Evolutionary conservation across 2,329 filamentous ascomycete genomes (phyloP), one percentile per base, ranked within the genome.

Genomic region (Lachnellula hyalina): DNA sequence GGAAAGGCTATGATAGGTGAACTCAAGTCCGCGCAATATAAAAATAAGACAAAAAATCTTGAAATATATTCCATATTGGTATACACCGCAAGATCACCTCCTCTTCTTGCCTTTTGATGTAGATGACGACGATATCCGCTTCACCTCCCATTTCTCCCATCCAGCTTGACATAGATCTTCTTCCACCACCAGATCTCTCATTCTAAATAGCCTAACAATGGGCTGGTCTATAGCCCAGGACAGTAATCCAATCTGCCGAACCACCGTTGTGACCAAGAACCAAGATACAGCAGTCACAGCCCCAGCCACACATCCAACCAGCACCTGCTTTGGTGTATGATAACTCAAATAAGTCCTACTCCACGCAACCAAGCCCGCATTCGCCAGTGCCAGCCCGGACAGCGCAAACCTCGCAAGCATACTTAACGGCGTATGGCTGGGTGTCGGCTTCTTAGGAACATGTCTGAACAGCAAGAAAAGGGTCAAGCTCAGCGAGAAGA

Each of bases 301-400:
- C 0, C 94, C 94, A 0, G 89, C 89, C 9, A 72, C 74, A 62
- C 79, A 83, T 2, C 94, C 94, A 1, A 87, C 89, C n/a, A 90
- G 66, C 9, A 99, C 94, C 75, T 99, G 94, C 66, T 80, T 85
- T 38, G 83, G 78, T 0, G 93, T 96, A 73, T 99, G 94, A 69
- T 99, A 99, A 70, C 86, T 90, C 58, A 99, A 76, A 69, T 99
- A 99, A 45, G 96, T 81, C 52, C 94, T 81, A 66, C 91, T 96
- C 71, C 82, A 83, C 19, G 92, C 89, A 5, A 96, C 90, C 8
- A 80, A 75, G 0, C 74, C 80, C 0, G 89, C 89, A 53, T 84
- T 77, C 2, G 73, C 73, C 44, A 87, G 74, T 36, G 83, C 84
- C 2, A 81, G 77, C 3, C 82, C 68, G 42, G 81, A 78, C 2